Evolutionary conservation across 2,329 filamentous ascomycete genomes (phyloP).

Genomic region (Penicillium sp.): DNA sequence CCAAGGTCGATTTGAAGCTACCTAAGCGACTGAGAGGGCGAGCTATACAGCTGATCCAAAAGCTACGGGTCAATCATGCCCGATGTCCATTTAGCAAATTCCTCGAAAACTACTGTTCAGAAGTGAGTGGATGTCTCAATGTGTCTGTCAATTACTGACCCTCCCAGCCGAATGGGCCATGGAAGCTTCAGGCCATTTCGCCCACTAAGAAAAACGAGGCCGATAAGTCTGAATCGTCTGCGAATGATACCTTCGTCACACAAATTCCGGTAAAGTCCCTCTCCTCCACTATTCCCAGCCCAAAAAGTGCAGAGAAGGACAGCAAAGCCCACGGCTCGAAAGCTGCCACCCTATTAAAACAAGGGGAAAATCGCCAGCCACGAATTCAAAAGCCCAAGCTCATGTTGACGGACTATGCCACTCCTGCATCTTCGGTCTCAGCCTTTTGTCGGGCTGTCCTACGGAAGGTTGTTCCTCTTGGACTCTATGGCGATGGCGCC

Average conservation of each 20-base stretch:
- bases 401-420: conserved; percentile 62
- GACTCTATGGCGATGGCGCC: conserved; percentile 63
- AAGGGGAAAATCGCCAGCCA: conserved; percentile 1
- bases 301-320: conserved; percentile 1
- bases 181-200: conserved; percentile 14
- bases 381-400: conserved; percentile 15
- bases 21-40: conserved; percentile 57
- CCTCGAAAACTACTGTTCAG: conserved; percentile 73
- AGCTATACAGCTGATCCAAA: conserved; percentile 54
- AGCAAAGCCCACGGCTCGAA: no score
- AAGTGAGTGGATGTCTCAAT: conserved; percentile 30
- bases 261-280: conserved; percentile 19
- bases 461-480: conserved; percentile 63
- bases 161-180: conserved; percentile 21
- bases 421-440: conserved; percentile 63
- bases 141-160: conserved; percentile 10
- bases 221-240: conserved; percentile 10
- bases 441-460: conserved; percentile 79
- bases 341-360: neutral
- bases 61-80: conserved; percentile 63
- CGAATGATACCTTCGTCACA: conserved; percentile 21
- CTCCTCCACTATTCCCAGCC: neutral
- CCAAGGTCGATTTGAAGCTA: conserved; percentile 19
- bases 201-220: neutral
- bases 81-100: conserved; percentile 75